Percentiles rank a stretch among this genome's conserved stretches.
Conservation (phyloP, 73 alveolate genomes). For the Breviolum minutum region DNA sequence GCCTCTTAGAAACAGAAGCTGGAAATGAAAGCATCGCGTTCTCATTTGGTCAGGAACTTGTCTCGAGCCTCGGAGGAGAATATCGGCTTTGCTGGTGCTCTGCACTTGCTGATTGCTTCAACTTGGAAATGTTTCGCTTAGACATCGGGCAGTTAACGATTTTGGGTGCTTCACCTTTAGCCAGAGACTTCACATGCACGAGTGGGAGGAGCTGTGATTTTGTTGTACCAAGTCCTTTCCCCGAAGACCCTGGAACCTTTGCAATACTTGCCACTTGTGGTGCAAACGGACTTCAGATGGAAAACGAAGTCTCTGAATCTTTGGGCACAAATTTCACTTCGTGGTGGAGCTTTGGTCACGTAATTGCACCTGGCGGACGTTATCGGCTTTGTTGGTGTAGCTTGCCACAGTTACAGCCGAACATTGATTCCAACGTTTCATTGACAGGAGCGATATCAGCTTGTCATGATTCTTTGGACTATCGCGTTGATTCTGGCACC, state of each 20-base stretch:
- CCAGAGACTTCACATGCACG: conserved; percentile 38
- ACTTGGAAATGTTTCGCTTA: not conserved
- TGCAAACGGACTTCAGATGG: not conserved
- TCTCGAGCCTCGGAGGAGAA: conserved; percentile 2
- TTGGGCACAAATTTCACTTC: not conserved
- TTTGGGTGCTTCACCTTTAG: not conserved
- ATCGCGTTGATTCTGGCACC: conserved; percentile 25
- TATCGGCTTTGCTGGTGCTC: conserved; percentile 87
- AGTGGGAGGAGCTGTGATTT: conserved; percentile 23
- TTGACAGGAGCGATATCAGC: not conserved
- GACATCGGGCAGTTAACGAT: conserved; percentile 27
- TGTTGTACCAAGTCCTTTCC: not conserved
- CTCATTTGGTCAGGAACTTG: not conserved
- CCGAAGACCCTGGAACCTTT: not conserved
- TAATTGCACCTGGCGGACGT: conserved; percentile 24
- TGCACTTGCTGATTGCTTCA: not conserved
- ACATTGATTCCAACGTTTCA: conserved; percentile 20
- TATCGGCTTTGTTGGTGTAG: conserved; percentile 58
- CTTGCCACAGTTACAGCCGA: not conserved
- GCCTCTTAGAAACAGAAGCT: not conserved
- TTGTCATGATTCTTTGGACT: not conserved
- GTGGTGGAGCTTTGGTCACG: conserved; percentile 1
- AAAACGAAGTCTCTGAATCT: not conserved
- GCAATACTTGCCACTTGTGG: conserved; percentile 58
- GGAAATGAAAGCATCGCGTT: not conserved